Percentiles rank a stretch among this genome's conserved stretches.
phyloP scores from a whole-genome alignment of 805 yeast genomes.

The Teunomyces barrocoloradensis region DNA sequence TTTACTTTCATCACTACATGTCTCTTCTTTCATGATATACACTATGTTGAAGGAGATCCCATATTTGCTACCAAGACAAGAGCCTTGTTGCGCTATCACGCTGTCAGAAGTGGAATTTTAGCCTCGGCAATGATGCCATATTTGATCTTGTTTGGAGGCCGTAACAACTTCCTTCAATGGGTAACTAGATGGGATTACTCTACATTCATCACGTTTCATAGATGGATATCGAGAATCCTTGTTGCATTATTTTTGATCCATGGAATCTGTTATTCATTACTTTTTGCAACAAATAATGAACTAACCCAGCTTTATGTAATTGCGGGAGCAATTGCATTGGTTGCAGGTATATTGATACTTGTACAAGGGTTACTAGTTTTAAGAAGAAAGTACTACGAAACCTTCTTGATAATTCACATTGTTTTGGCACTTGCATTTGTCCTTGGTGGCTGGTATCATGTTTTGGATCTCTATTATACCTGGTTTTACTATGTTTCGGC shows the following conservation, averaged over 20 bases:
- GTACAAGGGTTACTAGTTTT: slow-evolving; percentile 19
- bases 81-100: slow-evolving; percentile 22
- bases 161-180: slow-evolving; percentile 38
- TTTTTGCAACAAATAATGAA: not conserved
- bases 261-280: slow-evolving; percentile 9
- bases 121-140: slow-evolving; percentile 30
- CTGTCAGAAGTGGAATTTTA: slow-evolving; percentile 19
- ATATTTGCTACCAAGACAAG: slow-evolving; percentile 14
- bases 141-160: slow-evolving; percentile 33
- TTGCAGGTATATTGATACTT: slow-evolving; percentile 13
- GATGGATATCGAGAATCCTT: slow-evolving; percentile 52
- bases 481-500: slow-evolving; percentile 18
- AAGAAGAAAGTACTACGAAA: slow-evolving; percentile 21
- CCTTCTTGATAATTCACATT: slow-evolving; percentile 22
- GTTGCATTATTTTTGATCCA: slow-evolving; percentile 46
- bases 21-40: slow-evolving; percentile 15
- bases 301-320: slow-evolving; percentile 16
- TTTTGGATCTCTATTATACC: slow-evolving; percentile 7
- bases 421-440: slow-evolving; percentile 19
- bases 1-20: slow-evolving; percentile 5
- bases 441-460: slow-evolving; percentile 18
- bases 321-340: slow-evolving; percentile 20
- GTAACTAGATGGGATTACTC: slow-evolving; percentile 40
- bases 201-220: slow-evolving; percentile 55
- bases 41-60: slow-evolving; percentile 23